Base-by-base conservation (phyloP, 192 early-diverging fungal species). In the Physocladia obscura region DNA sequence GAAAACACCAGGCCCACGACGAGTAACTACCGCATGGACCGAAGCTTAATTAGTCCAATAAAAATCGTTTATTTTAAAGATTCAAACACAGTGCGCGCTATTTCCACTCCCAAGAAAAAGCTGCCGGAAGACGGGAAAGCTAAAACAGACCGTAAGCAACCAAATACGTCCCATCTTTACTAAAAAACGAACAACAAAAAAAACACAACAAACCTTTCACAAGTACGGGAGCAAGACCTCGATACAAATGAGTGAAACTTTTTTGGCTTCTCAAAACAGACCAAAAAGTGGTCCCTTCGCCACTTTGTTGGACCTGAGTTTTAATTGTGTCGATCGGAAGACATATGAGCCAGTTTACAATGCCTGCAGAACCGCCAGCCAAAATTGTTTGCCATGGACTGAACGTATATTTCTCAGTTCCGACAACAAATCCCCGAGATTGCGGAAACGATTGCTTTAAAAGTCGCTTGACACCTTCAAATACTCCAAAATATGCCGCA, bases 401-500 rank as follows among this genome's bases (percentile, higher is more conserved):
- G 73, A 95, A 79, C 26, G 89, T 78, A 58, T 85, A 84, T 69
- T 91, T 84, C 34, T 84, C 83, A 2, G 62, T 39, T 29, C 34
- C 52, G 2, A 11, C 15, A 15, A 34, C 13, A 15, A 32, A 58
- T 1, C 17, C 8, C 31, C 21, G 47, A 6, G 50, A 38, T 44
- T 26, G 34, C 11, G 65, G 65, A 26, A 54, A 65, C 8, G 48
- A 62, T 30, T 26, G 29, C 31, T 69, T 76, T 26, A 76, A 35
- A 13, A 30, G 13, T 31, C 78, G 59, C 68, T 83, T 83, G 75
- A 93, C 81, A 31, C 86, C 64, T 78, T 98, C 96, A 77, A 96
- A 98, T 13, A 91, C 90, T 62, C 87, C 89, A 83, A 95, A 98
- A 78, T 95, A 95, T 17, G 89, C 90, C 56, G 93, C 92, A 36